Conservation (phyloP, 805 yeast genomes). For the Candida orba region DNA sequence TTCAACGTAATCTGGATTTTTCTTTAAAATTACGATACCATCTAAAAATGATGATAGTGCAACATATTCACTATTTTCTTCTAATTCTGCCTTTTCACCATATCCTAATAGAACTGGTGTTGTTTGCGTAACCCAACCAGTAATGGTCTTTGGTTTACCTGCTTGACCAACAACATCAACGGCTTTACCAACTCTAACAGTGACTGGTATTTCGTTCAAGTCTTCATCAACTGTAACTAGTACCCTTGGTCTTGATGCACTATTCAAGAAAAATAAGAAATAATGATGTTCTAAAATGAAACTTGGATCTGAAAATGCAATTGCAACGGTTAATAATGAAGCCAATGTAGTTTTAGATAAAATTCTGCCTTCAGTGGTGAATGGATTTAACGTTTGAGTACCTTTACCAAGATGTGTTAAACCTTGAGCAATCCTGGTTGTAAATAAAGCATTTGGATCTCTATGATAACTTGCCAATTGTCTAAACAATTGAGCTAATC, state of each 20-base stretch:
- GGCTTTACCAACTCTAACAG: constrained; percentile 97
- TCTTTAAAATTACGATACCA: constrained; percentile 87
- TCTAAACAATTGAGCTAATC: constrained; percentile 91
- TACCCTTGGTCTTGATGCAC: constrained; percentile 90
- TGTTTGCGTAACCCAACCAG: constrained; percentile 99
- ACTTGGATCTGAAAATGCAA: constrained; percentile 80
- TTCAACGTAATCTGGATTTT: constrained; percentile 79
- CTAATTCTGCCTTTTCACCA: constrained; percentile 96
- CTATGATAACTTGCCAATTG: constrained; percentile 93
- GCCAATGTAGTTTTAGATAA: constrained; percentile 87
- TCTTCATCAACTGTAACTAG: constrained; percentile 88
- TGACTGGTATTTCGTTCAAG: constrained; percentile 75
- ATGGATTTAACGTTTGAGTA: constrained; percentile 81
- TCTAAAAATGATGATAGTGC: constrained; percentile 78
- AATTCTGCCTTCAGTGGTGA: constrained; percentile 80
- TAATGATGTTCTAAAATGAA: constrained; percentile 80
- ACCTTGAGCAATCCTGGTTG: constrained; percentile 94
- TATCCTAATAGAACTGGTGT: constrained; percentile 91
- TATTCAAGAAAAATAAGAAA: constrained; percentile 75
- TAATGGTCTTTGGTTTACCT: constrained; percentile 96
- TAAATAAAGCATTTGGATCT: constrained; percentile 84
- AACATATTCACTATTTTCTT: constrained; percentile 80
- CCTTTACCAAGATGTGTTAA: constrained; percentile 95
- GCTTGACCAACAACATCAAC: constrained; percentile 99
- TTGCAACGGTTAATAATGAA: constrained; percentile 74